Evolutionary conservation across 1,284 basidiomycete genomes (phyloP).

Genomic region (Ganoderma sinense): DNA sequence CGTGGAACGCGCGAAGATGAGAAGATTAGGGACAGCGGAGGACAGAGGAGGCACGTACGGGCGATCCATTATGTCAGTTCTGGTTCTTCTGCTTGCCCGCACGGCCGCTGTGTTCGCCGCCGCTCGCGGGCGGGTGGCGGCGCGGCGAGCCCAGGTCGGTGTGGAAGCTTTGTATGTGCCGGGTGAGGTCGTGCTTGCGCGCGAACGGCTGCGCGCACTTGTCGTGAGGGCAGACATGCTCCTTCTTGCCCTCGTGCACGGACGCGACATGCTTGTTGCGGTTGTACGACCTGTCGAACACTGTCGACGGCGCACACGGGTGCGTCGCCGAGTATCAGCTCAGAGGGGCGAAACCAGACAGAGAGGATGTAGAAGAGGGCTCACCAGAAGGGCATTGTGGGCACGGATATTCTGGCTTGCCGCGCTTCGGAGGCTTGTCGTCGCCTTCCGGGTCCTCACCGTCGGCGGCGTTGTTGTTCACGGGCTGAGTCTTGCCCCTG

Average conservation of each 20-base stretch:
- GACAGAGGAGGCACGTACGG: background rate
- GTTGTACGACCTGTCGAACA: conserved; percentile 1
- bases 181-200: conserved; percentile 19
- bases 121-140: conserved; percentile 1
- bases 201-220: conserved; percentile 50
- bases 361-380: background rate
- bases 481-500: background rate
- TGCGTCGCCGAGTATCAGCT: background rate
- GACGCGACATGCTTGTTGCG: conserved; percentile 48
- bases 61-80: background rate
- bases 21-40: background rate
- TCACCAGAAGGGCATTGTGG: background rate
- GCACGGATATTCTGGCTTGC: background rate
- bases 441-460: background rate
- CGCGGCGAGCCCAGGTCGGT: conserved; percentile 22
- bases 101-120: background rate
- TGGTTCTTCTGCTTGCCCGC: background rate
- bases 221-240: conserved; percentile 68
- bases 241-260: conserved; percentile 73
- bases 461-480: background rate
- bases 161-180: conserved; percentile 14
- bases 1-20: background rate
- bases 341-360: background rate
- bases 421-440: background rate
- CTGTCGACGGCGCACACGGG: background rate